Evolutionary conservation across 2,329 filamentous ascomycete genomes (phyloP), one percentile per base, ranked within the genome.

Genomic region (Venturia aucupariae): DNA sequence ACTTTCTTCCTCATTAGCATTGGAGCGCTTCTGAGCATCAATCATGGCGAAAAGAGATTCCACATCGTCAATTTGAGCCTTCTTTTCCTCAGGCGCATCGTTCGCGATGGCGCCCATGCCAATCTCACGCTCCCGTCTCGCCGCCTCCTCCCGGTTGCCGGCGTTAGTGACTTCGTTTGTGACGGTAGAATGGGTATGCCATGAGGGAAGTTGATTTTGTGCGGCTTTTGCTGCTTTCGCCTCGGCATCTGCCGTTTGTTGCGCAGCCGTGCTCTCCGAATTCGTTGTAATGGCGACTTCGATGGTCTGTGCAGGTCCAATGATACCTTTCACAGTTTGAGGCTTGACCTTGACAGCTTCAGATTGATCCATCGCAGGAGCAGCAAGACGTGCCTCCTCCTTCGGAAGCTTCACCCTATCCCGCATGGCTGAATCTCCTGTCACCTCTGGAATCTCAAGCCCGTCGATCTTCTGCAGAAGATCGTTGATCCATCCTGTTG

Each of bases 401-500:
- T 89, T 83, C 63, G 84, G 76, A 32, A 92, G 84, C 3, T 86
- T 85, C 17, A 86, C 80, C 22, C 84, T 82, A 62, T 82, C 82
- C 30, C 82, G 79, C 30, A 89, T 79, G 2, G 89, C 89, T 27
- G 84, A 81, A 61, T 91, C 87, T 68, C 90, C 91, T 68, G 84
- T 87, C 71, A 89, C 88, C 63, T 78, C 87, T 1, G 90, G 90
- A 7, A 95, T 85, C 44, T 85, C 80, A 6, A 87, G 81, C n/a
- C 83, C 80, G 72, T 94, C 90, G 66, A 95, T 90, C 71, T 88
- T 83, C 64, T 88, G 88, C 67, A 95, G 80, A 63, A 92, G 81
- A 65, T 89, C 85, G 65, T 89, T 88, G 68, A 94, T 86, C 70
- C 90, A 90, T 69, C 86, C 87, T 75, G 93, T 87, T 73, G 93